phyloP scores from a whole-genome alignment of 1,139 yeast species.

The Yamadazyma sp. region DNA sequence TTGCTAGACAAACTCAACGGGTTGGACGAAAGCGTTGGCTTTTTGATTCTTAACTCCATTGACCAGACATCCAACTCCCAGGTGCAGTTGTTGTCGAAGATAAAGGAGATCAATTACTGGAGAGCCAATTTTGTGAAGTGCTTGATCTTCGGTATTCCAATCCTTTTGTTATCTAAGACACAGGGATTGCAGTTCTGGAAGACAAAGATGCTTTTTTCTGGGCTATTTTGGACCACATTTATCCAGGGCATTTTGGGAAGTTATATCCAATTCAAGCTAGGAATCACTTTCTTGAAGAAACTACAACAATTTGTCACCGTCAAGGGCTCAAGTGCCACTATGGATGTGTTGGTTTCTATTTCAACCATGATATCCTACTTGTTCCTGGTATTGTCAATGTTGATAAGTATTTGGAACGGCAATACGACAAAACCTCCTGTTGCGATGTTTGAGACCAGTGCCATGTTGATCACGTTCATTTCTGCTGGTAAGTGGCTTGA shows the following conservation, averaged over 20 bases:
- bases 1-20: conserved; percentile 45
- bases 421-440: conserved; percentile 53
- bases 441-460: conserved; percentile 82
- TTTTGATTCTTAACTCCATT: conserved; percentile 41
- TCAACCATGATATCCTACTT: conserved; percentile 79
- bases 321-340: conserved; percentile 68
- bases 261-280: conserved; percentile 71
- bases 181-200: conserved; percentile 34
- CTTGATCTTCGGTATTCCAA: conserved; percentile 60
- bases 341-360: conserved; percentile 88
- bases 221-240: conserved; percentile 58
- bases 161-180: conserved; percentile 56
- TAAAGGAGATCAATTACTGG: conserved; percentile 76
- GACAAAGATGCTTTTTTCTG: conserved; percentile 38
- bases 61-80: conserved; percentile 59
- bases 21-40: conserved; percentile 30
- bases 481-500: conserved; percentile 89
- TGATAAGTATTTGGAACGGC: conserved; percentile 41
- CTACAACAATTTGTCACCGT: conserved; percentile 67
- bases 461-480: conserved; percentile 81
- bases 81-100: conserved; percentile 63
- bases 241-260: conserved; percentile 62
- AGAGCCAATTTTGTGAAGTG: conserved; percentile 52
- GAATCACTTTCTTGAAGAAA: conserved; percentile 60
- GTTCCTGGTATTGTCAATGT: conserved; percentile 67